phyloP scores from a whole-genome alignment of 2,329 filamentous ascomycete species.

The Fonsecaea erecta region DNA sequence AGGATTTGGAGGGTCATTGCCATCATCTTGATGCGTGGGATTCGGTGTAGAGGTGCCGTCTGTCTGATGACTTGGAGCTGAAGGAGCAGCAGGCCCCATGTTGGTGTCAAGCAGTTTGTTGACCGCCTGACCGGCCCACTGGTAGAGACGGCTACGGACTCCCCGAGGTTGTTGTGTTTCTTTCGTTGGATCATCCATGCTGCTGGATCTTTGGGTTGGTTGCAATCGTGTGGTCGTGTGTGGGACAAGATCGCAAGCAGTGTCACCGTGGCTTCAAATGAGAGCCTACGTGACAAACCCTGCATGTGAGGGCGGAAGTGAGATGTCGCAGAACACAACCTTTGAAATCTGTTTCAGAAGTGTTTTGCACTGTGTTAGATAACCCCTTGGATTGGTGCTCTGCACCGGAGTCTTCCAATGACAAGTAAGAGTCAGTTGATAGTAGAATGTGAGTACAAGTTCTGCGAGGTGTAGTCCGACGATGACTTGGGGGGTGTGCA shows the following conservation, averaged over 20 bases:
- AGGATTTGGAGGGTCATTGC: neutral
- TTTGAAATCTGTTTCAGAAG: conserved; percentile 12
- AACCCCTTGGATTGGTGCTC: neutral
- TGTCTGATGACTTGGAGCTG: conserved; percentile 10
- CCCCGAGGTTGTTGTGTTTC: conserved; percentile 20
- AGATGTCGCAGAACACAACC: neutral
- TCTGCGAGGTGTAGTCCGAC: neutral
- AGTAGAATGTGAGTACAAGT: neutral
- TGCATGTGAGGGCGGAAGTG: neutral
- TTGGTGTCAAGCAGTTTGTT: conserved; percentile 14
- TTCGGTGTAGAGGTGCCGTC: neutral
- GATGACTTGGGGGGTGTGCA: neutral
- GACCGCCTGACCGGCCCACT: conserved; percentile 23
- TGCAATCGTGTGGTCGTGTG: neutral
- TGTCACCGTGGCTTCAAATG: conserved; percentile 15
- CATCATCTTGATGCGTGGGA: conserved; percentile 2
- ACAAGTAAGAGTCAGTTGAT: neutral
- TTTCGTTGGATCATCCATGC: conserved; percentile 17
- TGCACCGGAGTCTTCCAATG: neutral
- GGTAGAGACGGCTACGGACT: conserved; percentile 17
- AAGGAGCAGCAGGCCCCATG: neutral
- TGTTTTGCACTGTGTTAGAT: neutral
- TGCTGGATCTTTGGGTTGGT: conserved; percentile 1
- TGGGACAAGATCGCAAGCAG: conserved; percentile 13
- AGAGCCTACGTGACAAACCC: neutral